A percentile compares a stretch with the other conserved stretches of the same genome.
Conservation (phyloP, 305 asterid species). For the Solanum chacoense region DNA sequence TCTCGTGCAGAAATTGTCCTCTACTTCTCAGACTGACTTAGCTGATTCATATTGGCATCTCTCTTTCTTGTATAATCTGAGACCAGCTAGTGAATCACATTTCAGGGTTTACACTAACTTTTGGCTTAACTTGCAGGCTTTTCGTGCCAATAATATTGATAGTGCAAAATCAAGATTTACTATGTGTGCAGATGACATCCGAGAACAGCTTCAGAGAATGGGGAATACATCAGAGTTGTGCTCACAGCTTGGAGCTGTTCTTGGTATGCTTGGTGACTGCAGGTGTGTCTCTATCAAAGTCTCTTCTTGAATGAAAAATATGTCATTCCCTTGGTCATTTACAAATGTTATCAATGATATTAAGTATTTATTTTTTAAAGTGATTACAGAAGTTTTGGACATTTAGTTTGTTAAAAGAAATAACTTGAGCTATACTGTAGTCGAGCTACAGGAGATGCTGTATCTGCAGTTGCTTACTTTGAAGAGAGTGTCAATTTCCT, state of each 20-base stretch:
- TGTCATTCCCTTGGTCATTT: not conserved
- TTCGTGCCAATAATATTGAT: slow-evolving; percentile 77
- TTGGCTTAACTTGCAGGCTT: slow-evolving; percentile 45
- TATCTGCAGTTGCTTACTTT: slow-evolving; percentile 69
- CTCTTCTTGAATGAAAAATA: not conserved
- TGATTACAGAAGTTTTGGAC: not conserved
- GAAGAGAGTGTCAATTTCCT: slow-evolving; percentile 83
- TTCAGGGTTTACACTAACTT: not conserved
- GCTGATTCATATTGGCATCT: not conserved
- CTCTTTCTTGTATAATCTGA: not conserved
- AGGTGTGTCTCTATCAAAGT: slow-evolving; percentile 38
- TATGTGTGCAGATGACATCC: slow-evolving; percentile 73
- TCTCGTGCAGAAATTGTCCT: not conserved
- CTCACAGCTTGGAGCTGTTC: slow-evolving; percentile 94
- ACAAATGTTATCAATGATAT: not conserved
- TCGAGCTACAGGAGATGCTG: slow-evolving; percentile 74
- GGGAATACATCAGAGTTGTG: slow-evolving; percentile 82
- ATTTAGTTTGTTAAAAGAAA: not conserved
- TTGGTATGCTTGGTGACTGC: slow-evolving; percentile 98
- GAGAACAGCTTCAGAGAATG: slow-evolving; percentile 60
- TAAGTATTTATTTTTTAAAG: not conserved
- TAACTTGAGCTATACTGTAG: slow-evolving; percentile 23
- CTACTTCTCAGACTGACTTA: not conserved
- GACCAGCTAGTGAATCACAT: not conserved
- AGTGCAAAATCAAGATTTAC: slow-evolving; percentile 90